phyloP scores from a whole-genome alignment of 306 rosid species.

The Quercus alba region DNA sequence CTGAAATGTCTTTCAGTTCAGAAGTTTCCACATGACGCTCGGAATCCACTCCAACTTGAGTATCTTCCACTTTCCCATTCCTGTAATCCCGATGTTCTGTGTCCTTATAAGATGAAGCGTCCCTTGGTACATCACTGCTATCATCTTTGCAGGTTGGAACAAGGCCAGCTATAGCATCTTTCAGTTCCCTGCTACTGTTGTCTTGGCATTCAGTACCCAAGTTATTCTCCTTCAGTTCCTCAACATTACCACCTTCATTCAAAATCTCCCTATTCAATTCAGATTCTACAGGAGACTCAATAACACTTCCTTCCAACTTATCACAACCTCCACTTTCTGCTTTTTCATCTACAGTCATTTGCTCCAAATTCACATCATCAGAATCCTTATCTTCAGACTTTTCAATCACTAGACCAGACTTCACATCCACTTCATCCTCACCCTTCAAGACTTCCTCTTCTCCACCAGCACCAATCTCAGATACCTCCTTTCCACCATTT shows the following conservation, averaged over 20 bases:
- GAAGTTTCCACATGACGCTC: constrained; percentile 21
- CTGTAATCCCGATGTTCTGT: constrained; percentile 22
- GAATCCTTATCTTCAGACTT: constrained; percentile 38
- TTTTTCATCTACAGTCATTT: constrained; percentile 17
- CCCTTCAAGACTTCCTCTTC: constrained; percentile 23
- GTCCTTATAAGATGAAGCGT: constrained; percentile 9
- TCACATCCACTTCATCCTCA: constrained; percentile 28
- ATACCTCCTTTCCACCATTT: constrained; percentile 34
- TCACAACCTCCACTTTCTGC: constrained; percentile 29
- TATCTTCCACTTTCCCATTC: constrained; percentile 22
- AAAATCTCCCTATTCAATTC: constrained; percentile 31
- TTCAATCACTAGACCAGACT: constrained; percentile 10
- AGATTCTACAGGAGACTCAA: constrained; percentile 32
- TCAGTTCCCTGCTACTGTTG: constrained; percentile 16
- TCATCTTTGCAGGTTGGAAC: constrained; percentile 29
- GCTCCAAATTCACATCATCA: constrained; percentile 29
- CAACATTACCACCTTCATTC: constrained; percentile 24
- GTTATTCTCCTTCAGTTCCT: constrained; percentile 27
- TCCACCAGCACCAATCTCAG: constrained; percentile 27
- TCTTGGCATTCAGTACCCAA: constrained; percentile 24
- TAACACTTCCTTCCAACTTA: constrained; percentile 24
- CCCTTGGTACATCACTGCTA: constrained; percentile 20
- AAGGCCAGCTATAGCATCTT: constrained; percentile 25
- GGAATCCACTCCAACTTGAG: constrained; percentile 19
- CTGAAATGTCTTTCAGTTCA: constrained; percentile 34